Base-by-base conservation (phyloP, 2,329 filamentous ascomycete species). In the Exophiala sideris region DNA sequence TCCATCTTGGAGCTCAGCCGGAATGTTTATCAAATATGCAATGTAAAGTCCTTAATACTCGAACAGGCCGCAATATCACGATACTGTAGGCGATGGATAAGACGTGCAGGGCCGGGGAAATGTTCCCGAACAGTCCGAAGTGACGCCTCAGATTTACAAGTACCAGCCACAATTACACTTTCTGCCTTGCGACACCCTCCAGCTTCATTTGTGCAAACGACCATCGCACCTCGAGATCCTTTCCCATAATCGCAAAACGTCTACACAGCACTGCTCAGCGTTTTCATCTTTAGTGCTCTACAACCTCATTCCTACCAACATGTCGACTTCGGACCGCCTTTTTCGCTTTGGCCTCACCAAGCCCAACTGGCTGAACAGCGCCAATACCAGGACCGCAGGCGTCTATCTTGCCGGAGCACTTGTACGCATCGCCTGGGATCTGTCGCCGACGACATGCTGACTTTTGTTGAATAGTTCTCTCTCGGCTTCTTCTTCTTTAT, bases 401-500 rank as follows among this genome's bases (percentile, higher is more conserved):
- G 82, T 88, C 70, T 87, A 87, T 72, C 68, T 76, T 40, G 79
- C 84, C 32, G 84, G 84, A 66, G 84, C 82, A 61, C 71, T 88
- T 68, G 84, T 87, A 78, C 62, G 76, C 64, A 50, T 14, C 41
- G 20, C 24, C 35, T 48, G 29, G 32, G 16, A 42, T 16, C 21
- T 10, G 5, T 38, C 18, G 35, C 24, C 36, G 9, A 36, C 12
- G 2, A 36, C 12, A 24, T 45, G 6, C 20, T 40, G 44, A 48
- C 34, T 42, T 51, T 18, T 44, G 36, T 35, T 14, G 39, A 33
- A 18, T 57, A 87, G 85, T 88, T 88, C 72, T 82, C 84, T 33
- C 75, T 87, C 50, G 84, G 84, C 10, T 83, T 87, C 73, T 88
- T 85, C 77, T 80, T 84, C 70, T 79, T 87, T 62, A 78, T 88